Evolutionary conservation across 2,329 filamentous ascomycete species (phyloP), one percentile per base, ranked within the genome.

Genomic region (Trichoderma sp.): DNA sequence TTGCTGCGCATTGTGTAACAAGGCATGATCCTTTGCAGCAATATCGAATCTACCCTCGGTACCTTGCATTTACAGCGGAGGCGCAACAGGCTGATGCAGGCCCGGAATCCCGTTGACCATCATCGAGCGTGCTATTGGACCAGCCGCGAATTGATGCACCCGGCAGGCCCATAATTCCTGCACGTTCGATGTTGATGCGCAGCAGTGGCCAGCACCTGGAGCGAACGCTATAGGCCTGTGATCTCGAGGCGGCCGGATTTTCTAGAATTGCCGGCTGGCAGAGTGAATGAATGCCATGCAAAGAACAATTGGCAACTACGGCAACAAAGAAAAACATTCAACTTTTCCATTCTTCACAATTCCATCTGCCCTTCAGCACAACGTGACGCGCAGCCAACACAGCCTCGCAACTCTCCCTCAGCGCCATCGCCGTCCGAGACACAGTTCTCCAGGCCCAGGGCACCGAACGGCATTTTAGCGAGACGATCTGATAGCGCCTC

Each of bases 391-490:
- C 24, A 56, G n/a, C 16, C 30, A 56, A 5, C 28, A 2, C 30
- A 6, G 11, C 54, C n/a, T 37, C 18, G n/a, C 54, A 21, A 54
- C 51, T 34, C 54, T 24, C 60, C 51, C 61, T 56, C 61, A 46
- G 14, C 16, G 24, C n/a, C 46, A 63, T 46, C 49, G 46, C 37
- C 5, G 13, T 28, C 13, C 43, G n/a, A 49, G 46, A 49, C 46
- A 49, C 6, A 13, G 46, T 21, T 11, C 34, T 56, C 61, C 34
- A 46, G 51, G 61, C 43, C 61, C 34, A 46, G 51, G 61, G 51
- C 43, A 55, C 51, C 43, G 49, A 61, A 46, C 59, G 59, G 46
- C 16, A 46, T 43, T 52, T 32, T 54, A 52, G 61, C 61, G 61
- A 65, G 61, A 18, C 61, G 61, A 65, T 65, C 61, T 51, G 26